A percentile compares a stretch with the other conserved stretches of the same genome.
Evolutionary conservation across 208 protist genomes (phyloP).

Genomic region (Wallacemonas sp.): DNA sequence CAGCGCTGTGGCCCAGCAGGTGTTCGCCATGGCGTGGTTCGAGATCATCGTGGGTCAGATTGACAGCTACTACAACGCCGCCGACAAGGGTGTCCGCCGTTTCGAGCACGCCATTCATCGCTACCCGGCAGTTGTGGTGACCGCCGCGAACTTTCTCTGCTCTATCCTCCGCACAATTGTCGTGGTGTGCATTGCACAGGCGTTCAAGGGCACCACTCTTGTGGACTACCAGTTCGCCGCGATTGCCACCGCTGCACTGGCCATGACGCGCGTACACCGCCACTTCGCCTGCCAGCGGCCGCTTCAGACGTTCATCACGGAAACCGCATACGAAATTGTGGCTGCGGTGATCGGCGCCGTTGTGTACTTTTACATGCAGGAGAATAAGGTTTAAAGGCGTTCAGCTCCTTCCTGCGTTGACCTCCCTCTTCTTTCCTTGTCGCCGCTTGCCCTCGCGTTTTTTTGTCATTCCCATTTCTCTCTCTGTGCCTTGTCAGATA

Average conservation of each 20-base stretch:
- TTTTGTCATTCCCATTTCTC: background rate
- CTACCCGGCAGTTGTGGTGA: conserved; percentile 45
- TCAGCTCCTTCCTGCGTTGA: background rate
- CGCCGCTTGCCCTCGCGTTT: background rate
- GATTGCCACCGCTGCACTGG: conserved; percentile 41
- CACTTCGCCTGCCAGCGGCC: conserved; percentile 78
- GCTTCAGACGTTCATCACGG: conserved; percentile 67
- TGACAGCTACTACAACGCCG: conserved; percentile 74
- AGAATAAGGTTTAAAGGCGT: conserved; percentile 38
- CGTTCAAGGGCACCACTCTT: conserved; percentile 46
- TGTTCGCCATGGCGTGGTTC: conserved; percentile 81
- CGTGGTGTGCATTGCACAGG: conserved; percentile 33
- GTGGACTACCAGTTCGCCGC: conserved; percentile 64
- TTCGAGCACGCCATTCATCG: conserved; percentile 72
- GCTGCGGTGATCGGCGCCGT: conserved; percentile 60
- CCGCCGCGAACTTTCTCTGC: conserved; percentile 38
- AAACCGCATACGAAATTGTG: conserved; percentile 69
- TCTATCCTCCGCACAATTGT: conserved; percentile 42
- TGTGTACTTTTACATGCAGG: conserved; percentile 57
- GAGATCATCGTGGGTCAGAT: conserved; percentile 67
- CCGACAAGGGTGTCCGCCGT: conserved; percentile 85
- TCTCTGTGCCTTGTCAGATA: too few relatives aligned
- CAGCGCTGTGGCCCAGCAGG: conserved; percentile 56
- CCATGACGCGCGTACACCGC: conserved; percentile 52
- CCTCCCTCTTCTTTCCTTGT: background rate